Conservation (phyloP, 2,329 filamentous ascomycete genomes). For the Penicillium expansum region DNA sequence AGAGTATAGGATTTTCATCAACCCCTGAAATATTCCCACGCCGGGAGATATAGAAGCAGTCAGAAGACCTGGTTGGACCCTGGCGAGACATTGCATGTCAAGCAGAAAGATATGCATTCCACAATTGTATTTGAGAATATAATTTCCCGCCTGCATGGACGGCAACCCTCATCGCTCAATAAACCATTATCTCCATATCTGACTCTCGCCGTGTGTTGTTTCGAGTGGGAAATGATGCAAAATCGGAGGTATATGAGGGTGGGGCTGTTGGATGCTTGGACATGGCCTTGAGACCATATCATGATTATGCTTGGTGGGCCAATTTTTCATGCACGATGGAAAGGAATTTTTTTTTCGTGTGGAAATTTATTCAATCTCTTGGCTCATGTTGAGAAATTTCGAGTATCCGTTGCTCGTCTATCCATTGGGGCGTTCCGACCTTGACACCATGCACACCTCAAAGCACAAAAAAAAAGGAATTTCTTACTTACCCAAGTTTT, state of each 20-base stretch:
- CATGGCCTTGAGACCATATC: not conserved
- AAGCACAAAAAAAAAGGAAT: slow-evolving; percentile 3
- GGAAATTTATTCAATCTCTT: not conserved
- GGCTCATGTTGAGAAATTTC: not conserved
- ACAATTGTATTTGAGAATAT: slow-evolving; percentile 10
- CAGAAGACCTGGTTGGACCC: slow-evolving; percentile 10
- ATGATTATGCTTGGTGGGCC: not conserved
- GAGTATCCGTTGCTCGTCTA: not conserved
- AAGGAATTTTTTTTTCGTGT: not conserved
- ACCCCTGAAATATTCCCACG: slow-evolving; percentile 15
- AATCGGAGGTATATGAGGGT: not conserved
- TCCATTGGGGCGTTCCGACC: slow-evolving; percentile 5
- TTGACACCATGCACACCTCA: slow-evolving; percentile 11
- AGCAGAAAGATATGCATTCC: slow-evolving; percentile 15
- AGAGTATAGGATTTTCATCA: slow-evolving; percentile 13
- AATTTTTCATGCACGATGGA: slow-evolving; percentile 1
- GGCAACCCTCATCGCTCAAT: not conserved
- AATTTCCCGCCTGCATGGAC: slow-evolving; percentile 6
- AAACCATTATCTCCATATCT: not conserved
- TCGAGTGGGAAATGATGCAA: not conserved
- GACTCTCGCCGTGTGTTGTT: not conserved
- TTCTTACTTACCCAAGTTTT: slow-evolving; percentile 19
- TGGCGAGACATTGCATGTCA: not conserved
- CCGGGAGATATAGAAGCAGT: slow-evolving; percentile 4
- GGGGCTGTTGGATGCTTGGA: not conserved